Evolutionary conservation across 192 early-diverging fungal genomes (phyloP).

Genomic region (Umbelopsis sp.): DNA sequence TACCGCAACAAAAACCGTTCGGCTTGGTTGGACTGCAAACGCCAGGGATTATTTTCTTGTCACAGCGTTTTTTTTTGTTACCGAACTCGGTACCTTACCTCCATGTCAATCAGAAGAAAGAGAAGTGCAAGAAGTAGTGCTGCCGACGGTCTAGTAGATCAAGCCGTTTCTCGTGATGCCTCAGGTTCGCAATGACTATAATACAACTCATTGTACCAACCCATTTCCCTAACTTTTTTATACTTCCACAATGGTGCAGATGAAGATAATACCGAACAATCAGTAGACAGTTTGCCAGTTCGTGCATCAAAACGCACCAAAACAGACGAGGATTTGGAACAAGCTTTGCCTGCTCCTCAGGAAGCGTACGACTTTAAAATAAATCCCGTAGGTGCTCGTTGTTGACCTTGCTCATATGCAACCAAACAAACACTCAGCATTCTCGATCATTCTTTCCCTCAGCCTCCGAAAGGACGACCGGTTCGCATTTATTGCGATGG

Average conservation of each 20-base stretch:
- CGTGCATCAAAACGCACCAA: background rate
- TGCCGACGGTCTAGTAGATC: background rate
- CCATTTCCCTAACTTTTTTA: background rate
- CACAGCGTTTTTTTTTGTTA: too few species aligned
- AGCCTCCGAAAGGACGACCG: constrained; percentile 61
- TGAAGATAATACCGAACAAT: background rate
- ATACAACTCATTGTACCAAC: background rate
- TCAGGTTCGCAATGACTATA: background rate
- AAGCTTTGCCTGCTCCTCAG: background rate
- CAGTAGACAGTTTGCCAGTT: background rate
- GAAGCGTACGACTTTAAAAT: constrained; percentile 27
- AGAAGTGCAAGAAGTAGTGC: background rate
- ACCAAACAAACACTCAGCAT: background rate
- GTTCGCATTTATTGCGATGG: constrained; percentile 81
- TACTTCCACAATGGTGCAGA: background rate
- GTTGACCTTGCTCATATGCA: background rate
- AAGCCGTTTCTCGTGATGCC: constrained; percentile 2
- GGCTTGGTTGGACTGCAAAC: too few species aligned
- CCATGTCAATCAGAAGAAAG: constrained; percentile 2
- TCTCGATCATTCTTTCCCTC: background rate
- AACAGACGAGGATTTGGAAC: background rate
- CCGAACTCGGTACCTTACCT: background rate
- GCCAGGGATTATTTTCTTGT: too few species aligned
- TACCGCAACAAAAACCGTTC: too few species aligned
- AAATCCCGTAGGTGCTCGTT: constrained; percentile 17